Conservation (phyloP, 1,139 yeast species). For the Hemisphaericaspora subhashii region DNA sequence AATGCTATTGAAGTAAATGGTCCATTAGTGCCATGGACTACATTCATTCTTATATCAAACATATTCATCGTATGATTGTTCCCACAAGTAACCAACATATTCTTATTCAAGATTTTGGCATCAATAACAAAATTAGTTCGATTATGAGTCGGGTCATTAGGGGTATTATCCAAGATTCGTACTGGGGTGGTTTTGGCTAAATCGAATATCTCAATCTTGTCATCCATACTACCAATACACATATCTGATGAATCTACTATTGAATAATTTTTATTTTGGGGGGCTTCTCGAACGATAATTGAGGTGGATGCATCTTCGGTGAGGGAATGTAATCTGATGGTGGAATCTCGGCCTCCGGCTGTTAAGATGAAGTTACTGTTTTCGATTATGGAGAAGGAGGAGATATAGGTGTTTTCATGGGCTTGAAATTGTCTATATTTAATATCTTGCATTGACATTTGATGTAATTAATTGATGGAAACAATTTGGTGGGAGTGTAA, state of each 20-base stretch:
- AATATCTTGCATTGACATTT: too few species aligned
- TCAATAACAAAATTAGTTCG: slow-evolving; percentile 12
- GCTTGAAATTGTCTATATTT: slow-evolving; percentile 1
- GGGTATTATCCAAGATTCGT: not conserved
- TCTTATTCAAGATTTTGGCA: slow-evolving; percentile 14
- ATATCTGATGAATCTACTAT: not conserved
- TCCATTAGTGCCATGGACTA: not conserved
- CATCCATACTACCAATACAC: slow-evolving; percentile 3
- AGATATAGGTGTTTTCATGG: slow-evolving; percentile 18
- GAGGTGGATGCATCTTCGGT: not conserved
- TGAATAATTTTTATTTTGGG: not conserved
- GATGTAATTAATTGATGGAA: too few species aligned
- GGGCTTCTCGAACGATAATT: too few species aligned
- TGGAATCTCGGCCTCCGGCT: slow-evolving; percentile 23
- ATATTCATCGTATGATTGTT: slow-evolving; percentile 11
- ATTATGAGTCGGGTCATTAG: not conserved
- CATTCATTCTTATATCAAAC: slow-evolving; percentile 13
- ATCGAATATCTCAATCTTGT: slow-evolving; percentile 17
- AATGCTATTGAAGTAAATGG: not conserved
- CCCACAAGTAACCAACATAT: slow-evolving; percentile 26
- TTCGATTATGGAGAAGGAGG: slow-evolving; percentile 18
- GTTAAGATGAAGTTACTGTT: slow-evolving; percentile 21
- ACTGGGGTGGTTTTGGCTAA: slow-evolving; percentile 16
- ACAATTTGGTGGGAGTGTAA: too few species aligned
- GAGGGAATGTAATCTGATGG: slow-evolving; percentile 12